Evolutionary conservation across 345 rosid species (phyloP).

Genomic region (Aquilaria sinensis): DNA sequence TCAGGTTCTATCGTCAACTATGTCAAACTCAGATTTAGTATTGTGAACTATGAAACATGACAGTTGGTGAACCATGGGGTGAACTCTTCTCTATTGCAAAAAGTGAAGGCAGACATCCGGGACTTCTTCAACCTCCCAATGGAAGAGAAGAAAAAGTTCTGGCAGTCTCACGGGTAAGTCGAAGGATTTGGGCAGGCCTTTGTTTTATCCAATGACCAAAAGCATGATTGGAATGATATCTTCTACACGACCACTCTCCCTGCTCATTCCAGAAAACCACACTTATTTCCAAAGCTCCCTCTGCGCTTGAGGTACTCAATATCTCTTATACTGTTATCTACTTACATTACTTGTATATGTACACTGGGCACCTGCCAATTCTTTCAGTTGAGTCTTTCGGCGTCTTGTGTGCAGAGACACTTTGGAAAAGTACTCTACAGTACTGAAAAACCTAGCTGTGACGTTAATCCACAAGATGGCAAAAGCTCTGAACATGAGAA

Average conservation of each 20-base stretch:
- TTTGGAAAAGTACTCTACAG: constrained; percentile 21
- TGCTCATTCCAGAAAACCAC: constrained; percentile 18
- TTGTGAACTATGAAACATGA: neutral
- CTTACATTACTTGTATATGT: neutral
- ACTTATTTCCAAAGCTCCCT: constrained; percentile 28
- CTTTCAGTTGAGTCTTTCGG: no score
- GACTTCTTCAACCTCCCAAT: constrained; percentile 30
- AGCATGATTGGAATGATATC: constrained; percentile 39
- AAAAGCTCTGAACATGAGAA: constrained; percentile 18
- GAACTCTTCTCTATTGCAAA: constrained; percentile 22
- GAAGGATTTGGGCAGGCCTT: constrained; percentile 44
- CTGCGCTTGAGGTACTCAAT: constrained; percentile 27
- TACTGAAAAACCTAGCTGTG: constrained; percentile 23
- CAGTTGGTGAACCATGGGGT: constrained; percentile 37
- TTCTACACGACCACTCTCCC: constrained; percentile 27
- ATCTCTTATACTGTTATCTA: neutral
- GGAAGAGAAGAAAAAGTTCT: constrained; percentile 32
- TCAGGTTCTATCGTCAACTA: no score
- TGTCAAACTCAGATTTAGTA: no score
- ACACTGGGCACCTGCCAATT: no score
- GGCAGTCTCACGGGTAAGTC: constrained; percentile 27
- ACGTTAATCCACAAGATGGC: constrained; percentile 19
- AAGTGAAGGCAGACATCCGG: constrained; percentile 20
- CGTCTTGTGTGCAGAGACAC: constrained; percentile 20
- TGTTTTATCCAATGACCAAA: constrained; percentile 37